Base-by-base conservation (phyloP, 2,329 filamentous ascomycete genomes). In the Drechslerella dactyloides region DNA sequence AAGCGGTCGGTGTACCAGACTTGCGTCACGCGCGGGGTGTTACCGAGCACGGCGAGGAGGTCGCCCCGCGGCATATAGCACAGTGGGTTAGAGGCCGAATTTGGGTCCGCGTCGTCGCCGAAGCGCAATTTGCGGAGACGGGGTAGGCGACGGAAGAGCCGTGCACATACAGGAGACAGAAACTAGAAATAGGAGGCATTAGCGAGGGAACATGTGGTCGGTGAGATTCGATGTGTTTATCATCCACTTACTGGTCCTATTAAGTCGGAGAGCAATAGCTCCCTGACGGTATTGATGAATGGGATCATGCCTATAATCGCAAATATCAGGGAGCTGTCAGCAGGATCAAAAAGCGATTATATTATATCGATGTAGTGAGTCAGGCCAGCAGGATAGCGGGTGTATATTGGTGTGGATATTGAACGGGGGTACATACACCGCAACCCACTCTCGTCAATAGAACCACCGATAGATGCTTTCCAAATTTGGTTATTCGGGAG, bases 11-110 rank as follows among this genome's bases (percentile, higher is more conserved):
- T 52, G 30, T 64, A 37, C 59, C 66, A 63, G 17, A 70, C 50
- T 55, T 70, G 59, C 33, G 59, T 15, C 5, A 70, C 4, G 1
- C 35, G 46, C 30, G 17, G 44, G n/a, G 37, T 54, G 2, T 13
- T 23, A 17, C 46, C 46, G 23, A 33, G 48, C 13, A 70, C 54
- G 11, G 6, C 40, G 3, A 70, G 21, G 7, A 70, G 50, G 37
- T 70, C 66, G 8, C 53, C 48, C 37, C 59, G 66, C 37, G 53
- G 54, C 59, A 70, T 70, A 54, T 64, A 59, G 15, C 59, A 64
- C n/a, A 56, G 54, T 15, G 59, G 59, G 21, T 70, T 64, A 40
- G 55, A 48, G 10, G 37, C 59, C 7, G 33, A 7, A 2, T 21
- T 50, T 2, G 66, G 59, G 8, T 54, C 53, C 5, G 50, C 50